Base-by-base conservation (phyloP, 768 basidiomycete species). In the Rhizopogon roseolus region DNA sequence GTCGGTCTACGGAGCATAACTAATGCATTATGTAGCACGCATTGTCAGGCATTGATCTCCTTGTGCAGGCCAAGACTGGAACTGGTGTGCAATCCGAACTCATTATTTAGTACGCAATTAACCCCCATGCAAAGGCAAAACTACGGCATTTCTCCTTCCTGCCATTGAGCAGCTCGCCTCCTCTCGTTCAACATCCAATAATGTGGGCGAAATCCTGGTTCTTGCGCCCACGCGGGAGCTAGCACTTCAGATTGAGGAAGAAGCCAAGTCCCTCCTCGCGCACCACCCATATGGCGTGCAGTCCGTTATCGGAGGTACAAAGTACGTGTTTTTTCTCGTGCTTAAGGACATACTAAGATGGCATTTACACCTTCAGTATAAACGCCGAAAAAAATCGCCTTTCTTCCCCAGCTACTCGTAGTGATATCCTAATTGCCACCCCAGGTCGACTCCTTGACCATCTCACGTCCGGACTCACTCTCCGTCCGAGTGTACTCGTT, bases 401-500 rank as follows among this genome's bases (percentile, higher is more conserved):
- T 6, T 9, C 22, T 5, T 48, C 46, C 36, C 62, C 59, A 10
- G 55, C 58, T 2, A 54, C 54, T 5, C 71, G 68, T 25, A 71
- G 71, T 28, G 73, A 87, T 58, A 76, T 90, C 41, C 74, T 90
- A 38, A 79, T 89, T 36, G 86, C 86, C 9, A 90, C 88, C 3
- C 88, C 88, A 4, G 88, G 88, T 48, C 77, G 88, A n/a, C 73
- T 90, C 52, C 72, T 82, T 56, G 88, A 90, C 66, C 84, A 87
- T 62, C 67, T 90, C 40, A 72, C 74, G 6, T 48, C 46, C 8
- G 46, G 46, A 9, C 46, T 48, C 14, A 25, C 34, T 22, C 46
- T 48, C 36, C 14, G 34, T 16, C 46, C 46, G 16, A 36, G 34
- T 11, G 46, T 48, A 11, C 57, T 87, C 59, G 78, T 89, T 2